A percentile compares a stretch with the other conserved stretches of the same genome.
Conservation (phyloP, 106 monocot genomes). For the Apostasia shenzhenica region DNA sequence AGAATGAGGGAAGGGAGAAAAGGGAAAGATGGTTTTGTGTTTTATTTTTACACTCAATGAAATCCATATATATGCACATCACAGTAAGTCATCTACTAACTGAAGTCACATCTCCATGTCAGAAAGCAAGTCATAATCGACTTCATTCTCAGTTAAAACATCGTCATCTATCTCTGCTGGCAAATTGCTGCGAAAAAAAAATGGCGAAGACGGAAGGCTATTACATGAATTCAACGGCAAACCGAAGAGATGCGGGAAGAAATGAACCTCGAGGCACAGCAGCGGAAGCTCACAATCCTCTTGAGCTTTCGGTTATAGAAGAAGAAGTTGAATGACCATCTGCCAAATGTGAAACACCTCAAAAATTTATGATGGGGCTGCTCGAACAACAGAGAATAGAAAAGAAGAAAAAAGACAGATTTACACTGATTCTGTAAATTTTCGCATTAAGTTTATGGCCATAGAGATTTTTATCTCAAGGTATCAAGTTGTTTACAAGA, state of each 20-base stretch:
- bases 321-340: slow-evolving; percentile 95
- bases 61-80: too few species aligned
- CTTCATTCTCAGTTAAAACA: slow-evolving; percentile 21
- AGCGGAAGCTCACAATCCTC: slow-evolving; percentile 81
- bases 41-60: too few species aligned
- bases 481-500: too few species aligned
- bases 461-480: too few species aligned
- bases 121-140: slow-evolving; percentile 44
- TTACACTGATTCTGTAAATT: not conserved
- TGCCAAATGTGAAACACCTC: slow-evolving; percentile 20
- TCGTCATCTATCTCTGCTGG: slow-evolving; percentile 28
- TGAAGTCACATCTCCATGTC: slow-evolving; percentile 46
- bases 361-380: not conserved
- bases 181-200: slow-evolving; percentile 47
- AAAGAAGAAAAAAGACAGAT: not conserved
- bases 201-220: not conserved
- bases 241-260: not conserved
- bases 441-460: not conserved
- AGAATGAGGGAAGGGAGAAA: too few species aligned
- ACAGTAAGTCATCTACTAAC: too few species aligned
- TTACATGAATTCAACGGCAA: not conserved
- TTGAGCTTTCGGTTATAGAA: slow-evolving; percentile 95
- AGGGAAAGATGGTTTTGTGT: too few species aligned
- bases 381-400: not conserved
- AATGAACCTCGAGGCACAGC: slow-evolving; percentile 18